phyloP scores from a whole-genome alignment of 1,139 yeast species.

The Geotrichum reessii region DNA sequence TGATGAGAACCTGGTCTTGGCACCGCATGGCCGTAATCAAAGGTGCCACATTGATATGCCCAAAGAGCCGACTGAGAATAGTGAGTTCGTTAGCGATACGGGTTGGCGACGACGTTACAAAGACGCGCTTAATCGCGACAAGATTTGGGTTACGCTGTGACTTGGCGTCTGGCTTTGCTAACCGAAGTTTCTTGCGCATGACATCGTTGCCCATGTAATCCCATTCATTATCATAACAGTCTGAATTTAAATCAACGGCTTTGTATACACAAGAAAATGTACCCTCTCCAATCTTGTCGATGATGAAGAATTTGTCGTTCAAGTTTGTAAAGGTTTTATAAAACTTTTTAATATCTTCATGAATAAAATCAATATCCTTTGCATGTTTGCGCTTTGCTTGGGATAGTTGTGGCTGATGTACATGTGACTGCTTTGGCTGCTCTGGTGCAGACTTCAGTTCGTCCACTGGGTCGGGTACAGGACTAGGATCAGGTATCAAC shows the following conservation, averaged over 20 bases:
- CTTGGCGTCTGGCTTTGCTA: background rate
- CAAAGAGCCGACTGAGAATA: conserved; percentile 59
- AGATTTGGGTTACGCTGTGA: conserved; percentile 39
- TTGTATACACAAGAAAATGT: conserved; percentile 88
- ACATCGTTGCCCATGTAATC: conserved; percentile 17
- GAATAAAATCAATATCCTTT: background rate
- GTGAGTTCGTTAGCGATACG: conserved; percentile 84
- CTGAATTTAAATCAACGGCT: conserved; percentile 58
- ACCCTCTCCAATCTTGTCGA: conserved; percentile 92
- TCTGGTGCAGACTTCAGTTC: background rate
- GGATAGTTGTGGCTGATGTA: background rate
- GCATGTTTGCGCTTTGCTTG: background rate
- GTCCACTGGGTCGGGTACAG: background rate
- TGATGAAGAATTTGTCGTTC: conserved; percentile 53
- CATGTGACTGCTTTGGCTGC: background rate
- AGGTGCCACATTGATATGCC: conserved; percentile 77
- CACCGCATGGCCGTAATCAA: conserved; percentile 77
- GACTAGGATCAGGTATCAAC: background rate
- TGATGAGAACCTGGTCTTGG: conserved; percentile 89
- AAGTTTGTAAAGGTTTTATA: conserved; percentile 60
- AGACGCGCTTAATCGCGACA: conserved; percentile 89
- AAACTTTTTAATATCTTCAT: conserved; percentile 55
- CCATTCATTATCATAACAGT: conserved; percentile 30
- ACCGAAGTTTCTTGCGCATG: conserved; percentile 6
- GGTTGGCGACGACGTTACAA: conserved; percentile 91